Conservation (phyloP, 2,329 filamentous ascomycete genomes). For the Aureobasidium sp. region DNA sequence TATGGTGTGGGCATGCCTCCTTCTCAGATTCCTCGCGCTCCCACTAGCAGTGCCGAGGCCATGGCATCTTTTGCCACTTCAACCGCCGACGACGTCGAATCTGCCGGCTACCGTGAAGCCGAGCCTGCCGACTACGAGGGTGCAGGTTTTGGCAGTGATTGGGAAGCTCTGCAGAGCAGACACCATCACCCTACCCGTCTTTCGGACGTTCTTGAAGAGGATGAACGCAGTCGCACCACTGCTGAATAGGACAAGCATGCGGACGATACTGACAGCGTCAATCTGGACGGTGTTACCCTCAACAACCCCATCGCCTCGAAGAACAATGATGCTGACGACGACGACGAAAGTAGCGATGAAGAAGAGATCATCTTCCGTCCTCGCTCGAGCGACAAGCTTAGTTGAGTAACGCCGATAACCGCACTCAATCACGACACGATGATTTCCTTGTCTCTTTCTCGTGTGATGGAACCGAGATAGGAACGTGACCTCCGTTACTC, state of each 20-base stretch:
- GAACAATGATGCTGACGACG: not conserved
- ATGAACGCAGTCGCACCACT: conserved; percentile 46
- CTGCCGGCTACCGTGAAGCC: conserved; percentile 19
- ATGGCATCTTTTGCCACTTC: conserved; percentile 21
- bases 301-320: not conserved
- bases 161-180: conserved; percentile 62
- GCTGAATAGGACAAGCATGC: conserved; percentile 13
- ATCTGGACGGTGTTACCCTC: not conserved
- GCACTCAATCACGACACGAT: not conserved
- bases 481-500: not conserved
- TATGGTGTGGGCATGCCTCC: conserved; percentile 30
- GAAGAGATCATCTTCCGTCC: not conserved
- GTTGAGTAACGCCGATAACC: not conserved
- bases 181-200: conserved; percentile 84
- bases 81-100: conserved; percentile 6
- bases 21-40: conserved; percentile 18
- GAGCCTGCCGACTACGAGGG: conserved; percentile 26
- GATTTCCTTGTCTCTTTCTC: not conserved
- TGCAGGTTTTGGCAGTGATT: conserved; percentile 52
- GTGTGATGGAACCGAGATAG: not conserved
- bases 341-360: not conserved
- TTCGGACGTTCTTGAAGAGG: conserved; percentile 81
- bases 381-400: not conserved
- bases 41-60: conserved; percentile 24
- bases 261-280: not conserved